A percentile compares a stretch with the other conserved stretches of the same genome.
Evolutionary conservation across 2,329 filamentous ascomycete species (phyloP).

Genomic region (Curvularia hawaiiensis): DNA sequence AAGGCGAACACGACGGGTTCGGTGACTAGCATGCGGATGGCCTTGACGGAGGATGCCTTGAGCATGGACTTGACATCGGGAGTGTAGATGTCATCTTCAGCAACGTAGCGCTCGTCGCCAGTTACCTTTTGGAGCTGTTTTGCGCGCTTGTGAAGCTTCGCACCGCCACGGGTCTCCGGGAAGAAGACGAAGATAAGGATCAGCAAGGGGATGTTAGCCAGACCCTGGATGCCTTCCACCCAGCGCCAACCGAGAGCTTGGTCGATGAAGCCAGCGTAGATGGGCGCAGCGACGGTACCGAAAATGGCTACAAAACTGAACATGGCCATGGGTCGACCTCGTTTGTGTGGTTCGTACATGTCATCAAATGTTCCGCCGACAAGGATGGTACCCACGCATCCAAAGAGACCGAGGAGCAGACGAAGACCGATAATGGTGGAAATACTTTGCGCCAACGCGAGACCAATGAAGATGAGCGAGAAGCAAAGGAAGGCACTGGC

Average conservation of each 20-base stretch:
- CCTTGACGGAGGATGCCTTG: conserved; percentile 58
- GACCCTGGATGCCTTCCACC: conserved; percentile 59
- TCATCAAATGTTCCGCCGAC: conserved; percentile 37
- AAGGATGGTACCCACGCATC: conserved; percentile 36
- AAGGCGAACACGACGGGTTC: conserved; percentile 58
- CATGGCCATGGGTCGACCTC: conserved; percentile 37
- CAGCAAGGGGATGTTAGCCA: conserved; percentile 57
- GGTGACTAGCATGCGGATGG: conserved; percentile 56
- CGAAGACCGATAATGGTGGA: conserved; percentile 35
- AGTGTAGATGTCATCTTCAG: conserved; percentile 58
- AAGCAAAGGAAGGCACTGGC: conserved; percentile 33
- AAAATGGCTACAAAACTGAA: conserved; percentile 37
- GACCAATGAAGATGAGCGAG: conserved; percentile 34
- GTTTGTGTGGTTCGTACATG: conserved; percentile 36
- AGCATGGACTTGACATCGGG: conserved; percentile 54
- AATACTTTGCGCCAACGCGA: conserved; percentile 31
- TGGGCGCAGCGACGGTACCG: conserved; percentile 59
- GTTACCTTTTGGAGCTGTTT: conserved; percentile 54
- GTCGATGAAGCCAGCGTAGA: conserved; percentile 61
- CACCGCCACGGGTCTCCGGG: conserved; percentile 51
- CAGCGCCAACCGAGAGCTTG: conserved; percentile 59
- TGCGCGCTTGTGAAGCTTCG: conserved; percentile 57
- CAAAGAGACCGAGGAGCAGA: conserved; percentile 34
- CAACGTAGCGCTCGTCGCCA: conserved; percentile 57
- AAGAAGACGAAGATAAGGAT: conserved; percentile 53